Evolutionary conservation across 495 filamentous ascomycete species (phyloP).

Genomic region (Acidiella bohemica): DNA sequence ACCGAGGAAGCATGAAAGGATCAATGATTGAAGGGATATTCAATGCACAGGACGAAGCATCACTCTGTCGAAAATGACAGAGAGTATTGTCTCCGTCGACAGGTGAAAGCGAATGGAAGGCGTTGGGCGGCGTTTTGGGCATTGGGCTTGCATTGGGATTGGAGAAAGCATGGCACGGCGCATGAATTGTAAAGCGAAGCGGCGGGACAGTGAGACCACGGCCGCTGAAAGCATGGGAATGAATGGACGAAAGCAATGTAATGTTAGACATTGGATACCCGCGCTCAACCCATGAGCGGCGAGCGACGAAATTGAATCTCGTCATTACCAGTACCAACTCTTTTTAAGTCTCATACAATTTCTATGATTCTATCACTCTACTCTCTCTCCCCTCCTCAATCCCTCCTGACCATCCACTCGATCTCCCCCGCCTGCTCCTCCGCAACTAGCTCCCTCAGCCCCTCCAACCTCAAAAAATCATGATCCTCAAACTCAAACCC

Average conservation of each 20-base stretch:
- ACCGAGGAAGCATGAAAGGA: constrained; percentile 17
- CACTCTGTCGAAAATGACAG: too few species aligned
- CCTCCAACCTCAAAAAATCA: constrained; percentile 40
- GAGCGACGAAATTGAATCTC: too few species aligned
- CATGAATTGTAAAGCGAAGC: not conserved
- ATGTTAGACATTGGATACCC: constrained; percentile 5
- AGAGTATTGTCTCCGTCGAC: too few species aligned
- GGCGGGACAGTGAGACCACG: not conserved
- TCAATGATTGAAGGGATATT: too few species aligned
- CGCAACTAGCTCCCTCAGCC: constrained; percentile 36
- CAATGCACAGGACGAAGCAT: too few species aligned
- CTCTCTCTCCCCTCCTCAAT: not conserved
- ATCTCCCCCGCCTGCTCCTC: constrained; percentile 36
- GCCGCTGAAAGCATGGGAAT: not conserved
- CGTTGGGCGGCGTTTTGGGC: too few species aligned
- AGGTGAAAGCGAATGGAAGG: too few species aligned
- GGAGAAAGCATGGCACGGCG: not conserved
- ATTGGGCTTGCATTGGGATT: too few species aligned
- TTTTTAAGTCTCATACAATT: too few species aligned
- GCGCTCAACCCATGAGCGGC: too few species aligned
- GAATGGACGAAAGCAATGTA: constrained; percentile 1
- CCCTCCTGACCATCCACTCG: constrained; percentile 36
- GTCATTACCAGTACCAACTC: not conserved
- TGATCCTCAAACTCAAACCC: constrained; percentile 54
- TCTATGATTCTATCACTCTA: not conserved